Evolutionary conservation across 495 filamentous ascomycete species (phyloP), one percentile per base, ranked within the genome.

Genomic region (Penicillium parvum): DNA sequence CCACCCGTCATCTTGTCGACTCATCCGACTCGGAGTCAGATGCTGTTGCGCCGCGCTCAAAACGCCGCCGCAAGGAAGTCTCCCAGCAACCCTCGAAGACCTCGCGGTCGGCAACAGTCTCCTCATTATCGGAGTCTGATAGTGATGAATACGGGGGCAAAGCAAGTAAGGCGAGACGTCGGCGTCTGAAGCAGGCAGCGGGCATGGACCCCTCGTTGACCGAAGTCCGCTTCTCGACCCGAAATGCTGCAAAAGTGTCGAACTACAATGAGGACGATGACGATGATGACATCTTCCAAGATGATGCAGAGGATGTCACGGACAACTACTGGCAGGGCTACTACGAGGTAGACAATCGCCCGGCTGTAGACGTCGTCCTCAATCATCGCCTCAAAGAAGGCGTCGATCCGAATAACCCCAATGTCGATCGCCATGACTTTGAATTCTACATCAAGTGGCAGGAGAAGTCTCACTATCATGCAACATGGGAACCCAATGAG

Each of bases 381-480:
- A 85, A 95, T 48, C 88, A 96, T 60, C 78, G 87, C 23, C 64
- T 83, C 8, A 87, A 81, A 59, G 83, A 86, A 25, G 88, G 75
- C 32, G 71, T 76, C 18, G 73, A 82, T 66, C 64, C 79, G 21
- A 62, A 66, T 18, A 68, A 74, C 15, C 55, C 63, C n/a, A 71
- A 82, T 39, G 47, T 78, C 27, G 76, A 74, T 15, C 85, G 86
- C 47, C 78, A 88, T 40, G 86, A 96, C 53, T 96, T 89, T 48
- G 86, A 95, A 45, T 98, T 88, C 61, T 88, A 84, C 58, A 90
- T 99, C 53, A 99, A 99, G 73, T 99, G 92, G 92, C 88, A 96
- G 64, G 85, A 80, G 47, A 85, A 88, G 65, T 94, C 92, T 16
- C 87, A 97, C 62, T 87, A 89, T 51, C 92, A 99, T 69, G 83